Conservation (phyloP, 2,329 filamentous ascomycete genomes). For the Chrysoporthe cubensis region DNA sequence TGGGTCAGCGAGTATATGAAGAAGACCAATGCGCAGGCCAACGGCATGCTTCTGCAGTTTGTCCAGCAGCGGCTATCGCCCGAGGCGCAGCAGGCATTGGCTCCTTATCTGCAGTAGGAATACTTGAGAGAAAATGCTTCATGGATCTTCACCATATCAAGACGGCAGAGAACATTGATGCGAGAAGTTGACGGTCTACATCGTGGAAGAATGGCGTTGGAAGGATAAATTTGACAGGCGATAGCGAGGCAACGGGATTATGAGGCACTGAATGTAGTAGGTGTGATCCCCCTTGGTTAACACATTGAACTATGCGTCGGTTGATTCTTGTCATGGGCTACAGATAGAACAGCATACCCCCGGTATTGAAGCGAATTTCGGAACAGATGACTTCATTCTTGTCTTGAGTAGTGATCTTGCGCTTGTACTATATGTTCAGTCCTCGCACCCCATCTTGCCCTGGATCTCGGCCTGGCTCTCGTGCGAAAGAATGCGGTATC, state of each 20-base stretch:
- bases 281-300: not conserved
- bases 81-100: slow-evolving; percentile 60
- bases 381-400: not conserved
- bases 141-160: not conserved
- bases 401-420: not conserved
- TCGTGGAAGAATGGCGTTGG: slow-evolving; percentile 5
- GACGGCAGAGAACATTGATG: not conserved
- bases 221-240: not conserved
- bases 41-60: slow-evolving; percentile 71
- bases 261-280: slow-evolving; percentile 6
- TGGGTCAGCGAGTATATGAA: slow-evolving; percentile 84
- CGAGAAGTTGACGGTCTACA: not conserved
- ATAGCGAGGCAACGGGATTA: not conserved
- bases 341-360: slow-evolving; percentile 20
- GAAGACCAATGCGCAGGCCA: slow-evolving; percentile 74
- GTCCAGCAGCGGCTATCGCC: slow-evolving; percentile 71
- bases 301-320: slow-evolving; percentile 1
- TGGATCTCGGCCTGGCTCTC: not conserved
- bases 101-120: slow-evolving; percentile 52
- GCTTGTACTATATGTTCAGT: not conserved
- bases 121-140: not conserved
- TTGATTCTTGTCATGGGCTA: not conserved
- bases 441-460: not conserved
- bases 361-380: not conserved
- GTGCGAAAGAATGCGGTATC: not conserved